phyloP scores from a whole-genome alignment of 345 rosid species.

The Clausena lansium region DNA sequence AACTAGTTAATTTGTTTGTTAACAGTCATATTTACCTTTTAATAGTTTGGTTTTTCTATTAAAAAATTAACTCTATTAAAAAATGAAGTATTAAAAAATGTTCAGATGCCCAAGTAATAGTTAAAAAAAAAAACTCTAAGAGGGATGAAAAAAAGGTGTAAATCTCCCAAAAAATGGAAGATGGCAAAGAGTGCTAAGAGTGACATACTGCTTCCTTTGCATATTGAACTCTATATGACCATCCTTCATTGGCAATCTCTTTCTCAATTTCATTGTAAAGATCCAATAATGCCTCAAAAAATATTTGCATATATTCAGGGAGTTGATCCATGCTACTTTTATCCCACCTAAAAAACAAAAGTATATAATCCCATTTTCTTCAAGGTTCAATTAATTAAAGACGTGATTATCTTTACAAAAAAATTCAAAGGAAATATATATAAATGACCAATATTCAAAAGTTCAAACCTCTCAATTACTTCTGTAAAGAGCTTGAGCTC shows the following conservation, averaged over 20 bases:
- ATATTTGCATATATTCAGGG: conserved; percentile 15
- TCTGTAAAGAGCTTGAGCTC: conserved; percentile 15
- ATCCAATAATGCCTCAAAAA: conserved; percentile 15
- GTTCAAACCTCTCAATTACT: conserved; percentile 15
- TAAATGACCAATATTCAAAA: too few species aligned
- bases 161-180: too few species aligned
- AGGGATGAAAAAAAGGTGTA: too few species aligned
- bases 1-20: too few species aligned
- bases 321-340: conserved; percentile 13
- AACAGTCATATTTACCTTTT: too few species aligned
- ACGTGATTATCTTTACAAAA: neutral
- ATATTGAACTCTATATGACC: conserved; percentile 8
- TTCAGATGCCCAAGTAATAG: too few species aligned
- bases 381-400: neutral
- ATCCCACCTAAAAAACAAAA: conserved; percentile 28
- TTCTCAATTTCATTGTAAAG: conserved; percentile 19
- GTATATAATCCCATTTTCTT: neutral
- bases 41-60: too few species aligned
- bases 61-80: too few species aligned
- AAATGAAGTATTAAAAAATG: too few species aligned
- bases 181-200: neutral
- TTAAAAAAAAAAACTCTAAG: too few species aligned
- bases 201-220: conserved; percentile 13
- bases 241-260: conserved; percentile 11
- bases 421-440: neutral